A percentile compares a stretch with the other conserved stretches of the same genome.
Evolutionary conservation across 2,329 filamentous ascomycete species (phyloP).

Genomic region (Aspergillus sp.): DNA sequence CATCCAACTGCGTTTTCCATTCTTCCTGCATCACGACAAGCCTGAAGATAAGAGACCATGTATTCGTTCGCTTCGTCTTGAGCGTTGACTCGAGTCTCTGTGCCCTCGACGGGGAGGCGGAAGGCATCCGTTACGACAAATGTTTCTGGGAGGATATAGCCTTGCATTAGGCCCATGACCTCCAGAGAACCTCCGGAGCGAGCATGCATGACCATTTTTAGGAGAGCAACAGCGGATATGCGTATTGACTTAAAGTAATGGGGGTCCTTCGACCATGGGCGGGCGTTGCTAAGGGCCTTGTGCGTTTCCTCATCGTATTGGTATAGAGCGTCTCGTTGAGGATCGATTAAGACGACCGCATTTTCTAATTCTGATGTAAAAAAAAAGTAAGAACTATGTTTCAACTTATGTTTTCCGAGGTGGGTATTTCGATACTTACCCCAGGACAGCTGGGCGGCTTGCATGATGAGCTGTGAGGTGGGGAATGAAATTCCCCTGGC

Average conservation of each 20-base stretch:
- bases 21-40: slow-evolving; percentile 72
- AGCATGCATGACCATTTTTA: slow-evolving; percentile 99
- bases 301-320: slow-evolving; percentile 71
- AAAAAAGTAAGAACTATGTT: background rate
- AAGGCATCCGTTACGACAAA: slow-evolving; percentile 95
- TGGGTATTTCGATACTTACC: slow-evolving; percentile 41
- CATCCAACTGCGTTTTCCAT: slow-evolving; percentile 93
- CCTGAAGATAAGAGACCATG: slow-evolving; percentile 80
- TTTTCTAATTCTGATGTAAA: slow-evolving; percentile 79
- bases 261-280: slow-evolving; percentile 76
- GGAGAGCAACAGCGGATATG: slow-evolving; percentile 86
- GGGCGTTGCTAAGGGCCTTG: slow-evolving; percentile 61
- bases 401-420: slow-evolving; percentile 10
- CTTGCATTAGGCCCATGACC: slow-evolving; percentile 98
- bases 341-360: slow-evolving; percentile 77
- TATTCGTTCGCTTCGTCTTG: slow-evolving; percentile 97
- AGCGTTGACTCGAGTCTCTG: slow-evolving; percentile 96
- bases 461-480: slow-evolving; percentile 42
- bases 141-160: slow-evolving; percentile 78
- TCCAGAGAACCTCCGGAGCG: slow-evolving; percentile 90
- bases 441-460: slow-evolving; percentile 61
- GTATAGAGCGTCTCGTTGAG: slow-evolving; percentile 88
- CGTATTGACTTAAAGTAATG: slow-evolving; percentile 91
- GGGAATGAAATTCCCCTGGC: background rate
- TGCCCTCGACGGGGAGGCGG: slow-evolving; percentile 90